A percentile compares a stretch with the other conserved stretches of the same genome.
Conservation (phyloP, 1,284 basidiomycete genomes). For the Sanghuangporus weigelae region DNA sequence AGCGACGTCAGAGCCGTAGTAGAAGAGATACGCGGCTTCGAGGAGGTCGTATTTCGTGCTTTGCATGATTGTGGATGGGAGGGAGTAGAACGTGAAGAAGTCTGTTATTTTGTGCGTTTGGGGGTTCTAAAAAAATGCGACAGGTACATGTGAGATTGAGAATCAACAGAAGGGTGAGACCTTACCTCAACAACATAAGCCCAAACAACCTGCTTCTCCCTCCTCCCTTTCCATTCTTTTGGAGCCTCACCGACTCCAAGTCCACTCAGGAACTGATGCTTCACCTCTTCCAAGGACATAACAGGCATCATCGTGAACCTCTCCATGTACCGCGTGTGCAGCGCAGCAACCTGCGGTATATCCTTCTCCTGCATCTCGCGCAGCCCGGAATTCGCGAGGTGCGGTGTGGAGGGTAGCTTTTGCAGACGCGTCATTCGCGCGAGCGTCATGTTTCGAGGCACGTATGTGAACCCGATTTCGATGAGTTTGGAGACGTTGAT, state of each 20-base stretch:
- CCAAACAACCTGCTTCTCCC: constrained; percentile 89
- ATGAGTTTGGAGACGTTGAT: constrained; percentile 92
- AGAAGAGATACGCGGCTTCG: constrained; percentile 91
- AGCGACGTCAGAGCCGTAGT: constrained; percentile 74
- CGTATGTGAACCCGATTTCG: constrained; percentile 86
- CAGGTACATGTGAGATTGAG: neutral
- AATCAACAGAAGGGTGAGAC: neutral
- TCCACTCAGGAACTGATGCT: constrained; percentile 87
- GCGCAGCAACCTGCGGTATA: constrained; percentile 62
- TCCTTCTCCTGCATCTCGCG: constrained; percentile 88
- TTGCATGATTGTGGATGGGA: constrained; percentile 87
- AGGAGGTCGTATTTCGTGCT: constrained; percentile 58
- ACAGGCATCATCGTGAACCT: constrained; percentile 84
- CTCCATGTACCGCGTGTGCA: constrained; percentile 81
- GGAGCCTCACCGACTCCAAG: constrained; percentile 57
- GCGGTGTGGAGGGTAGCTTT: constrained; percentile 55
- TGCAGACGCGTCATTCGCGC: constrained; percentile 80
- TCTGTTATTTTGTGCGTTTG: constrained; percentile 85
- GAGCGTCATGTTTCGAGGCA: constrained; percentile 80
- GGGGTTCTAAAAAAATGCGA: constrained; percentile 54
- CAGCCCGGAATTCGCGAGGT: constrained; percentile 38
- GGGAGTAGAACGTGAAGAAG: constrained; percentile 94
- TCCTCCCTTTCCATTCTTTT: constrained; percentile 44
- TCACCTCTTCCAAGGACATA: constrained; percentile 76
- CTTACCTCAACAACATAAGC: constrained; percentile 92